Evolutionary conservation across 768 basidiomycete genomes (phyloP), one percentile per base, ranked within the genome.

Genomic region (Tylopilus plumbeoviolaceoides): DNA sequence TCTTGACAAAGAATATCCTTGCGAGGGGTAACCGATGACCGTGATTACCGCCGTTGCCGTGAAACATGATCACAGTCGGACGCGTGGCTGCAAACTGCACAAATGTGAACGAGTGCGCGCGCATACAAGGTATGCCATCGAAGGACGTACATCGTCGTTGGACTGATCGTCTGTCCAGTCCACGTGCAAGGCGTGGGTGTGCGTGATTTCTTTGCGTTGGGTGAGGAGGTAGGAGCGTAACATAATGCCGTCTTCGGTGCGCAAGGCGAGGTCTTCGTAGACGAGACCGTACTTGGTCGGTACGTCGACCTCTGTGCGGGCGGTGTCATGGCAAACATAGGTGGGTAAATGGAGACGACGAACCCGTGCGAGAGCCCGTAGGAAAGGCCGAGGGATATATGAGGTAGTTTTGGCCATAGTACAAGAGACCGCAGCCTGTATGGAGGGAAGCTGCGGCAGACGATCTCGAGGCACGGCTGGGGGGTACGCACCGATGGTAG

Each of bases 21-120:
- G 89, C 95, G 25, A 97, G 74, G 2, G 94, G 95, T 64, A 98
- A 80, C 23, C 95, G 81, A 64, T 98, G 95, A 1, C 95, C 95
- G 36, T 84, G 75, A 59, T 91, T 92, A 14, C 89, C 89, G 0
- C 84, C 89, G 61, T 91, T 91, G 7, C 95, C 95, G 60, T 98
- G 95, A 51, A 97, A 92, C 84, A 98, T 90, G 46, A 98, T 69
- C 2, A 98, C 76, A 0, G 93, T 97, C 2, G 95, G 95, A 15
- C 93, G 76, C 41, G 66, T 68, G 0, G 73, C 64, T 15, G 75
- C 73, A 55, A 76, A 76, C 78, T 78, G 21, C 2, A 17, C 23
- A 2, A 17, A 15, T 6, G 20, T 1, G 0, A 28, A 17, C 10
- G 38, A 20, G 23, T 47, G 12, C 52, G 45, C 20, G 25, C 14